Evolutionary conservation across 2,329 filamentous ascomycete genomes (phyloP).

Genomic region (Chaetothyriales sp.): DNA sequence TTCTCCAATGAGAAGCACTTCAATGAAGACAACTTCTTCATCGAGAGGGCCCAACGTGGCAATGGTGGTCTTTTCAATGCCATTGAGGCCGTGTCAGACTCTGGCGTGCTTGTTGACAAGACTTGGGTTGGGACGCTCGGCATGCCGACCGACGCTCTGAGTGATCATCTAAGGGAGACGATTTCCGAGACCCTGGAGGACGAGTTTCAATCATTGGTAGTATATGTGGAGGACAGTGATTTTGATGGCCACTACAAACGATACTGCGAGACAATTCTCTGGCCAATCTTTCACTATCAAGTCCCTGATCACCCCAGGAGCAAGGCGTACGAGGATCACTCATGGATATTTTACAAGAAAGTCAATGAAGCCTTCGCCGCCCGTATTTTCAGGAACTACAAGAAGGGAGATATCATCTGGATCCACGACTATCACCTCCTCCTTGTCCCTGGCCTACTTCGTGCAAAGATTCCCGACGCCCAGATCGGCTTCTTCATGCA

Average conservation of each 20-base stretch:
- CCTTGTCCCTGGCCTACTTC: slow-evolving; percentile 75
- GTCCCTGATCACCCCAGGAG: slow-evolving; percentile 96
- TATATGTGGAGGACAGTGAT: slow-evolving; percentile 79
- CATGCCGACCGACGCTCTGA: slow-evolving; percentile 80
- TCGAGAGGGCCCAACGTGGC: slow-evolving; percentile 75
- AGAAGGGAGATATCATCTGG: slow-evolving; percentile 85
- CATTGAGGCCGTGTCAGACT: slow-evolving; percentile 58
- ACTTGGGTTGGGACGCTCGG: slow-evolving; percentile 87
- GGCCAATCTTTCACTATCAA: slow-evolving; percentile 96
- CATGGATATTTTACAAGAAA: slow-evolving; percentile 85
- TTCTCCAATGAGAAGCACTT: slow-evolving; percentile 56
- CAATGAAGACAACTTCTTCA: slow-evolving; percentile 63
- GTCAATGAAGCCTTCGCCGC: slow-evolving; percentile 90
- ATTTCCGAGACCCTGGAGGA: slow-evolving; percentile 70
- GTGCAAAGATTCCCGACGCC: slow-evolving; percentile 70
- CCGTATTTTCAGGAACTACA: slow-evolving; percentile 80
- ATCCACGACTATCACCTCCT: slow-evolving; percentile 90
- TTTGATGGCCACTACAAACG: slow-evolving; percentile 90
- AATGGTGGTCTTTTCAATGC: slow-evolving; percentile 88
- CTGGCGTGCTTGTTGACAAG: slow-evolving; percentile 55
- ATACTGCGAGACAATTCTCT: slow-evolving; percentile 94
- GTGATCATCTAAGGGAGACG: slow-evolving; percentile 58
- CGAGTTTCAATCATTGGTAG: slow-evolving; percentile 61
- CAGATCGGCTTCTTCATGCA: slow-evolving; percentile 95
- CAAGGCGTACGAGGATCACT: slow-evolving; percentile 95